phyloP scores from a whole-genome alignment of 2,329 filamentous ascomycete species.

The Fonsecaea pedrosoi region DNA sequence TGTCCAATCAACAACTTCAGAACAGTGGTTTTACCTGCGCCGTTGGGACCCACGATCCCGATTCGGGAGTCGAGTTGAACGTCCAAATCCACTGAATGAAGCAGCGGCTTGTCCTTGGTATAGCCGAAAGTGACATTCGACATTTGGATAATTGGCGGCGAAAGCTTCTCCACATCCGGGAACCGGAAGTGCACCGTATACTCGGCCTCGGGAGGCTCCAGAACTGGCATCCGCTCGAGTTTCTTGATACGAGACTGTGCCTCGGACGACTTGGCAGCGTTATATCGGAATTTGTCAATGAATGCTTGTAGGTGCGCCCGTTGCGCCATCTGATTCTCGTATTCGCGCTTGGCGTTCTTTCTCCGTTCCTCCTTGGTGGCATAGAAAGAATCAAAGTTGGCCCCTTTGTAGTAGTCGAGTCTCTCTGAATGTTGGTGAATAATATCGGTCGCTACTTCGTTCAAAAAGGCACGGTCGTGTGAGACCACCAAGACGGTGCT shows the following conservation, averaged over 20 bases:
- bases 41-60: slow-evolving; percentile 98
- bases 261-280: slow-evolving; percentile 97
- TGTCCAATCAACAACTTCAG: slow-evolving; percentile 94
- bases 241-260: slow-evolving; percentile 99
- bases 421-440: slow-evolving; percentile 97
- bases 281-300: slow-evolving; percentile 99
- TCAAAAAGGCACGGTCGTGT: slow-evolving; percentile 98
- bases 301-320: slow-evolving; percentile 94
- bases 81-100: slow-evolving; percentile 88
- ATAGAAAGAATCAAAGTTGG: slow-evolving; percentile 97
- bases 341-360: slow-evolving; percentile 95
- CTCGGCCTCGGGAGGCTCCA: slow-evolving; percentile 88
- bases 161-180: slow-evolving; percentile 96
- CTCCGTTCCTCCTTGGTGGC: slow-evolving; percentile 95
- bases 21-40: slow-evolving; percentile 98
- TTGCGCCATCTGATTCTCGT: slow-evolving; percentile 97
- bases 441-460: slow-evolving; percentile 99
- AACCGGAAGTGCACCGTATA: slow-evolving; percentile 98
- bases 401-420: slow-evolving; percentile 97
- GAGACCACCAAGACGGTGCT: slow-evolving; percentile 95
- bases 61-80: slow-evolving; percentile 98
- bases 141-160: slow-evolving; percentile 98
- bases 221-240: slow-evolving; percentile 91
- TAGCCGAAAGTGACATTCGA: slow-evolving; percentile 91
- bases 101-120: slow-evolving; percentile 75